Evolutionary conservation across 225 moss, liverwort and hornwort genomes (phyloP), one percentile per base, ranked within the genome.

Genomic region (Straminergon stramineum): DNA sequence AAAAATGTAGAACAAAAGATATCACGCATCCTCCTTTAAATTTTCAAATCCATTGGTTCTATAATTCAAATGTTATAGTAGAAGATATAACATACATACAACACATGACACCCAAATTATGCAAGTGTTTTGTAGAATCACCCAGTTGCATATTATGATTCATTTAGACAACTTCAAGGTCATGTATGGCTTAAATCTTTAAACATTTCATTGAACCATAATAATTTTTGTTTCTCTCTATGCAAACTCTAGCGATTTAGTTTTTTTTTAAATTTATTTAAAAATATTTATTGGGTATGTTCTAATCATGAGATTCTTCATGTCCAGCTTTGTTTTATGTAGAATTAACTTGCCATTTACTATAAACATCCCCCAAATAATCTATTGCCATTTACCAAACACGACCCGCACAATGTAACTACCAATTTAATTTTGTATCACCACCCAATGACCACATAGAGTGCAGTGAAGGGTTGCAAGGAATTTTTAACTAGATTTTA

Each of bases 41-140:
- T 6, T n/a, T 21, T 22, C 21, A 41, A 41, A 24, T 41, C 15
- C 24, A 15, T 71, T 1, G 1, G 4, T 4, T 71, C 9, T 15
- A 39, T 15, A 41, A 9, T 71, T 71, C 41, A 71, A 71, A 39
- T 26, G 15, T 26, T 41, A 15, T 26, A 1, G 11, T 71, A 24
- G 73, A 43, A 16, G 9, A 73, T 2, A 10, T 43, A 6, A n/a
- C n/a, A 4, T n/a, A n/a, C 0, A 1, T 0, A 12, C 5, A 22
- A 22, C 4, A 0, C 3, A 2, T 22, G 22, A 22, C 13, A 69
- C 0, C 22, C 22, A n/a, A 23, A 69, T 4, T 1, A 4, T n/a
- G 13, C 7, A 69, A 69, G 13, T n/a, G 7, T 69, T 69, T n/a
- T 4, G 4, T 23, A 2, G 23, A 69, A 23, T n/a, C 13, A n/a